Evolutionary conservation across 176 grass and related monocot species (phyloP).

Genomic region (Paspalum notatum): DNA sequence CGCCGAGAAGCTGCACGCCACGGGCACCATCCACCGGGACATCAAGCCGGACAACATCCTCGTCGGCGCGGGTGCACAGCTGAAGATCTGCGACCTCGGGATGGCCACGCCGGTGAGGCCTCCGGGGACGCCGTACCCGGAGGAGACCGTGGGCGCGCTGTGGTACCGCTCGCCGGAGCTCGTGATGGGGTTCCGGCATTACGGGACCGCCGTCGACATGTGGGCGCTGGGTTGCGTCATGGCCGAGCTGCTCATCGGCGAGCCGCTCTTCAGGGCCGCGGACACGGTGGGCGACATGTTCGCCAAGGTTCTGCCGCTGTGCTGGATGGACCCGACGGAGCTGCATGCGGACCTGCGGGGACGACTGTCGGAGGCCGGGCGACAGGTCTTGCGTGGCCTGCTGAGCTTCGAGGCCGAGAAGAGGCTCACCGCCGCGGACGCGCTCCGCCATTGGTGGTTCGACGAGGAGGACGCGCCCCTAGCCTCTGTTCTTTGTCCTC

Average conservation of each 20-base stretch:
- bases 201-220: constrained; percentile 23
- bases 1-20: constrained; percentile 23
- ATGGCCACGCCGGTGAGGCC: neutral
- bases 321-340: neutral
- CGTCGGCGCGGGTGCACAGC: neutral
- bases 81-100: constrained; percentile 57
- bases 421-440: constrained; percentile 11
- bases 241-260: constrained; percentile 13
- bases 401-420: constrained; percentile 33
- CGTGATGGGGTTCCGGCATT: neutral
- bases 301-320: neutral
- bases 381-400: constrained; percentile 40
- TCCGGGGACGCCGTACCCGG: neutral
- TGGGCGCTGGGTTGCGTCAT: constrained; percentile 15
- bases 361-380: constrained; percentile 2
- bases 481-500: neutral
- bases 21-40: constrained; percentile 10
- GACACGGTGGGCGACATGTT: constrained; percentile 8
- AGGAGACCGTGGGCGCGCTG: neutral
- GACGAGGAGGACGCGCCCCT: neutral
- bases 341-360: neutral
- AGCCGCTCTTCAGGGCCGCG: constrained; percentile 21
- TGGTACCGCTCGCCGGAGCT: constrained; percentile 29
- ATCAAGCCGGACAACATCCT: constrained; percentile 35
- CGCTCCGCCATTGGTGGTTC: constrained; percentile 33